Evolutionary conservation across 139 green algal genomes (phyloP).

Genomic region (Spirogloea muscicola): DNA sequence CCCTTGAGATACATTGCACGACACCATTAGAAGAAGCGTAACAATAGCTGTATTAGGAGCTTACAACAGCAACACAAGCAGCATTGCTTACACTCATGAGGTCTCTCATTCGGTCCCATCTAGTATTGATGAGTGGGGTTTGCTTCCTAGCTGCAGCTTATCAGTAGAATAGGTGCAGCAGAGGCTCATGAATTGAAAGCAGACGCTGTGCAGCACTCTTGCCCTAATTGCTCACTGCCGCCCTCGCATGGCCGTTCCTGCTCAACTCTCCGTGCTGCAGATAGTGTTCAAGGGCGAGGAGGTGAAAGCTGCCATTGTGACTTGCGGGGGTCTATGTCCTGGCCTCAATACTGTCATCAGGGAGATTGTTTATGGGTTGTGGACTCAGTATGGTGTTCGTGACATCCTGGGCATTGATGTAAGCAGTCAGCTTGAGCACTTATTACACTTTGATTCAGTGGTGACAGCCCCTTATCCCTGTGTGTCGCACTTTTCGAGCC

Average conservation of each 20-base stretch:
- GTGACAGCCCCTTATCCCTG: not conserved
- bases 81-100: no score
- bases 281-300: conserved; percentile 70
- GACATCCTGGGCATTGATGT: conserved; percentile 73
- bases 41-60: no score
- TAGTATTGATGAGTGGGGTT: no score
- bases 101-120: not conserved
- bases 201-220: not conserved
- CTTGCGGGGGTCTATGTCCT: conserved; percentile 93
- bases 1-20: not conserved
- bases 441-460: not conserved
- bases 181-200: not conserved
- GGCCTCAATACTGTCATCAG: conserved; percentile 96
- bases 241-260: no score
- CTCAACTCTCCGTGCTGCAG: conserved; percentile 19
- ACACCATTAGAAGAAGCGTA: not conserved
- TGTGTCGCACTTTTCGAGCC: not conserved
- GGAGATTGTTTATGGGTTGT: conserved; percentile 53
- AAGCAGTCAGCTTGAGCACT: not conserved
- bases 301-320: conserved; percentile 87
- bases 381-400: conserved; percentile 49
- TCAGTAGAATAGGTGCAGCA: not conserved
- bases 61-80: no score
- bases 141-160: not conserved
- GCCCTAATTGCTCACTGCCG: no score